Percentiles rank a stretch among this genome's conserved stretches.
phyloP scores from a whole-genome alignment of 345 rosid species.

The Hypericum androsaemum region DNA sequence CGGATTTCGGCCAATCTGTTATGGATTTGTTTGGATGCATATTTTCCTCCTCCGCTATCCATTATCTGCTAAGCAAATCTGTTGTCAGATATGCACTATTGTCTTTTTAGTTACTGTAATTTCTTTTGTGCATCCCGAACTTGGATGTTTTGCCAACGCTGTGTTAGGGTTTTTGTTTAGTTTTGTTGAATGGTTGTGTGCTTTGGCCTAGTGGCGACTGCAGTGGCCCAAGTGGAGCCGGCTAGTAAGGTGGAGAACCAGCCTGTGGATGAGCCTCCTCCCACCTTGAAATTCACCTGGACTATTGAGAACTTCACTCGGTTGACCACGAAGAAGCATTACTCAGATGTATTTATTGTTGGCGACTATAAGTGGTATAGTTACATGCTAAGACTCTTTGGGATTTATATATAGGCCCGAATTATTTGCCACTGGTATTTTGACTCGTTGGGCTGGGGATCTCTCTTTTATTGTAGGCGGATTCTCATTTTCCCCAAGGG shows the following conservation, averaged over 20 bases:
- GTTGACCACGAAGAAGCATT: conserved; percentile 8
- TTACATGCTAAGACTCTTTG: not conserved
- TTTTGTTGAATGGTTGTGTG: no score
- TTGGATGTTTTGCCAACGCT: no score
- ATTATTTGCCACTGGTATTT: not conserved
- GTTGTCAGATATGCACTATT: no score
- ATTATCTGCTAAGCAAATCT: no score
- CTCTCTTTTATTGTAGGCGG: conserved; percentile 5
- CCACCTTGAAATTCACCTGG: conserved; percentile 22
- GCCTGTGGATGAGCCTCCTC: conserved; percentile 4
- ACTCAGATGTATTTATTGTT: conserved; percentile 16
- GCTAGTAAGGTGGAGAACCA: conserved; percentile 3
- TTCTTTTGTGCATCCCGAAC: no score
- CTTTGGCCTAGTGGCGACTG: no score
- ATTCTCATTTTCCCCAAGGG: conserved; percentile 20
- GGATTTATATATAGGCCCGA: not conserved
- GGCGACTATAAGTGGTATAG: conserved; percentile 17
- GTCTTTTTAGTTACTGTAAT: no score
- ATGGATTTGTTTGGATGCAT: no score
- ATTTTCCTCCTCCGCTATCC: no score
- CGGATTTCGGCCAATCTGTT: no score
- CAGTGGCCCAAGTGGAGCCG: not conserved
- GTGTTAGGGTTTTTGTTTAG: no score
- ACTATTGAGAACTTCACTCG: conserved; percentile 15
- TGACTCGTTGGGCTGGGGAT: not conserved